Conservation (phyloP, 805 yeast species). For the Ogataea pini region DNA sequence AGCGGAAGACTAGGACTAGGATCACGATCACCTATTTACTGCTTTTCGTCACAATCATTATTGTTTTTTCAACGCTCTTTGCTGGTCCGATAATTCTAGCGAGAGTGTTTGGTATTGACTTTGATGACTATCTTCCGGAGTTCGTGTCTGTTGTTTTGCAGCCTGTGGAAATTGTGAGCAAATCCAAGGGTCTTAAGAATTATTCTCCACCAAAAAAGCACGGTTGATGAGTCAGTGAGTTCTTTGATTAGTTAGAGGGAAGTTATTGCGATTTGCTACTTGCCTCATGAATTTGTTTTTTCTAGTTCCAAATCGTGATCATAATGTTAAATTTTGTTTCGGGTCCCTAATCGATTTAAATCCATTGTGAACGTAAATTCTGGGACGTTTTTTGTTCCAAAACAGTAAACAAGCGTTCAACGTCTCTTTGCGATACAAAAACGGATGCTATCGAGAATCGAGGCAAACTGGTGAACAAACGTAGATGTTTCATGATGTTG, state of each 20-base stretch:
- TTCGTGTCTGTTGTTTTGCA: slow-evolving; percentile 40
- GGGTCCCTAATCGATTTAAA: slow-evolving; percentile 4
- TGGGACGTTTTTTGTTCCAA: slow-evolving; percentile 9
- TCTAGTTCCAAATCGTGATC: slow-evolving; percentile 5
- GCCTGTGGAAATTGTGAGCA: slow-evolving; percentile 38
- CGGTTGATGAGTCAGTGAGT: slow-evolving; percentile 6
- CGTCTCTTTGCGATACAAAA: slow-evolving; percentile 32
- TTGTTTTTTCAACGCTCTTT: slow-evolving; percentile 36
- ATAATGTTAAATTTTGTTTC: slow-evolving; percentile 5
- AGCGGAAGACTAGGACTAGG: slow-evolving; percentile 43
- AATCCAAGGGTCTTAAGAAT: slow-evolving; percentile 40
- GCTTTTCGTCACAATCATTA: slow-evolving; percentile 37
- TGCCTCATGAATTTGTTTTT: not conserved
- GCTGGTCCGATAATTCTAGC: slow-evolving; percentile 42
- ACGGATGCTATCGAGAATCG: slow-evolving; percentile 40
- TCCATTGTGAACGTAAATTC: slow-evolving; percentile 20
- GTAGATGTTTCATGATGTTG: slow-evolving; percentile 28
- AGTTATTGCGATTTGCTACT: slow-evolving; percentile 5
- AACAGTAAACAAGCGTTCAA: slow-evolving; percentile 15
- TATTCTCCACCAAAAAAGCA: slow-evolving; percentile 29
- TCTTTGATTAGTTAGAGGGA: not conserved
- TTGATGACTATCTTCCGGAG: slow-evolving; percentile 44
- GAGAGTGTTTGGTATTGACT: slow-evolving; percentile 39
- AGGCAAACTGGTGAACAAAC: slow-evolving; percentile 35
- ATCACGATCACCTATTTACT: slow-evolving; percentile 35